Evolutionary conservation across 768 basidiomycete species (phyloP), one percentile per base, ranked within the genome.

Genomic region (Gloeophyllum trabeum): DNA sequence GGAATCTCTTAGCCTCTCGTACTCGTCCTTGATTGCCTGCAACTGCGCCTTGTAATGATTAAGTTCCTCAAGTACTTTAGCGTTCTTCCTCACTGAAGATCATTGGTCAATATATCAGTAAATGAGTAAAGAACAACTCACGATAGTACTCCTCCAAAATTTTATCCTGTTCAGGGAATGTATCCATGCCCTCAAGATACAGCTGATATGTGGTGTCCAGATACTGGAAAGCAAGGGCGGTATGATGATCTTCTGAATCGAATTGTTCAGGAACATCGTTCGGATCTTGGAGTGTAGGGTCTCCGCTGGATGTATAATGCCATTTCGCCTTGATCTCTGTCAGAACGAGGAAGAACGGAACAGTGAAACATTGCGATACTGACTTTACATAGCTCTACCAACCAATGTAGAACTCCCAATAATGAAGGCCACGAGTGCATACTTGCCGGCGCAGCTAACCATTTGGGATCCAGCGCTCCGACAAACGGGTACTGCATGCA

Each of bases 381-480:
- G 51, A 93, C 94, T 64, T 81, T 83, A 52, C 84, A 81, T 49
- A 88, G 59, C 51, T 88, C 81, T 5, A 86, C 87, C 12, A 99
- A 63, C 96, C 96, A 99, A 60, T 93, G 85, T 24, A 98, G 57
- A 53, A 87, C 84, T 18, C 86, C 94, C 13, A 98, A 67, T 20
- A 96, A 61, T 18, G 76, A 68, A 0, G 90, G 88, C 96, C 94
- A 98, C n/a, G 83, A 80, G 61, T 89, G 85, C 67, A 85, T 82
- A 42, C 81, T 83, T 0, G 88, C 93, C 0, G 91, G 86, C 2
- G 92, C 82, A 5, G 81, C 81, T 4, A 98, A 61, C 73, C 87
- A 89, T 48, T 87, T 92, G 40, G 80, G 79, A 50, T 90, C 87
- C 14, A 97, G 72, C 44, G 76, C 71, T 40, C 80, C 71, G 3